Base-by-base conservation (phyloP, 768 basidiomycete species). In the Albatrellus ellisii region DNA sequence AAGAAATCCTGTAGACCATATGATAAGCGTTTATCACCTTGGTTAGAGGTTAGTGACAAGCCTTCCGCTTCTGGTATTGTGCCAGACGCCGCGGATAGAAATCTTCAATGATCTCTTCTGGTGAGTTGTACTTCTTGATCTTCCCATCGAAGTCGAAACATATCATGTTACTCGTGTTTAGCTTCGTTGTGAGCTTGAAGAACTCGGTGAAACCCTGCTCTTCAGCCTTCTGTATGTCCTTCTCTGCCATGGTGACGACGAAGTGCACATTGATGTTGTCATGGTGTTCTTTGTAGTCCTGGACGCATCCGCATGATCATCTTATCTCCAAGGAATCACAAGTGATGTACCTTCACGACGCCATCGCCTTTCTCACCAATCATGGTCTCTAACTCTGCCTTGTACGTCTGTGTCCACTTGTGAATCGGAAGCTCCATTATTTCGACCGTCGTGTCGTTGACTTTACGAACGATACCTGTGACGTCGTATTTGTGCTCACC, bases 271-370 rank as follows among this genome's bases (percentile, higher is more conserved):
- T 83, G 49, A 78, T 69, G 46, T 90, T 94, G 54, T 90, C 90
- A 53, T 95, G 91, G 55, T 98, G 81, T 56, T 98, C 95, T 62
- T 88, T 89, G 65, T 90, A 99, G 57, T 98, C 92, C 94, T 98
- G 52, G 31, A 39, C 6, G 24, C 14, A 9, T 25, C 24, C 29
- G 17, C 22, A 29, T 24, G 4, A 39, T 27, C 21, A 29, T 29
- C 15, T n/a, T 12, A 20, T 10, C 11, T n/a, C 9, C 10, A 17
- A 26, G 17, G 14, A 26, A 26, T 25, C 10, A 28, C 12, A 3
- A 10, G 4, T 6, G 34, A 37, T 49, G 22, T 35, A 77, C 92
- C 73, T 94, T 95, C 64, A 95, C 70, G 15, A 72, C 58, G 2
- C 84, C 78, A 14, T 82, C 78, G 8, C 75, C 75, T 58, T 95